These are phyloP conservation scores for Fusarium siculi DNA, from an alignment of 2,329 filamentous ascomycete genomes.

Conservation along the genomic window DNA sequence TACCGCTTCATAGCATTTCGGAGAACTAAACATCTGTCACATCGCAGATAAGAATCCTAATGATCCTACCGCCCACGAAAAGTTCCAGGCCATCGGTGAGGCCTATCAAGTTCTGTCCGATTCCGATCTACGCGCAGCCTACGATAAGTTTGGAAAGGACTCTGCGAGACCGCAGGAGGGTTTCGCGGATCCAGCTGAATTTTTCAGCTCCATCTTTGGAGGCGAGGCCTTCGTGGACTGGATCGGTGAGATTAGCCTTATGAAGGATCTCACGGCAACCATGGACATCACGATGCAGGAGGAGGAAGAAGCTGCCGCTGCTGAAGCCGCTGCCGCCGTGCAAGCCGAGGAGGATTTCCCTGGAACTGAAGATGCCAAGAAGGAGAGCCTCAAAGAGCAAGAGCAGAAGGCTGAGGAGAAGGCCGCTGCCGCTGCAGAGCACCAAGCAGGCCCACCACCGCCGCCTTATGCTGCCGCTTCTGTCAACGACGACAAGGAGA, in stretches of 20 bases:
- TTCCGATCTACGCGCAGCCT: conserved; percentile 85
- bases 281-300: conserved; percentile 98
- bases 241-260: conserved; percentile 97
- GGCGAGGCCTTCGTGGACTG: conserved; percentile 95
- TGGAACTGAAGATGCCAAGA: conserved; percentile 66
- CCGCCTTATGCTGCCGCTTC: conserved; percentile 52
- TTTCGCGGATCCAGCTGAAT: conserved; percentile 95
- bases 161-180: conserved; percentile 89
- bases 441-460: conserved; percentile 44
- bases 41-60: conserved; percentile 92
- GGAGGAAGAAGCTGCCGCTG: conserved; percentile 69
- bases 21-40: conserved; percentile 21
- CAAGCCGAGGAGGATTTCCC: conserved; percentile 65
- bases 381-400: conserved; percentile 62
- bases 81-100: conserved; percentile 88
- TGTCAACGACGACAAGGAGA: conserved; percentile 53
- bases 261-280: conserved; percentile 97
- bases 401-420: conserved; percentile 41
- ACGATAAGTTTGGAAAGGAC: conserved; percentile 98
- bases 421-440: conserved; percentile 41
- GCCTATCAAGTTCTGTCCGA: conserved; percentile 87
- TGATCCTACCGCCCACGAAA: conserved; percentile 91
- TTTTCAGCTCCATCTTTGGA: conserved; percentile 98
- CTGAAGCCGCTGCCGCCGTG: conserved; percentile 63
- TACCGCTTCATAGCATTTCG: not conserved